Percentiles rank a stretch among this genome's conserved stretches.
Conservation (phyloP, 371 early-diverging fungal species). For the Lichtheimia ornata region DNA sequence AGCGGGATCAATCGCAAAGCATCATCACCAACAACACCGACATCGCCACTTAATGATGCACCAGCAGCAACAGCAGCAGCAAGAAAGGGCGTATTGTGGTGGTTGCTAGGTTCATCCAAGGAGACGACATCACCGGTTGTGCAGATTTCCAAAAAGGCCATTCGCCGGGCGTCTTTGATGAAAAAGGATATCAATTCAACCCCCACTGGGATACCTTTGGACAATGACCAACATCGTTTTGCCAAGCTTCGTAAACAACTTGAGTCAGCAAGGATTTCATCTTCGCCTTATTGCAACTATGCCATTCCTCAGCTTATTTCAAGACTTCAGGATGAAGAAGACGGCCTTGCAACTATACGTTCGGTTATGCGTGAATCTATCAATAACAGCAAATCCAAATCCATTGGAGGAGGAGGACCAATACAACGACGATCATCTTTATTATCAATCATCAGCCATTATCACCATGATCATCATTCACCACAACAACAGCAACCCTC, state of each 20-base stretch:
- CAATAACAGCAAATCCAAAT: background rate
- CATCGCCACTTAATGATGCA: background rate
- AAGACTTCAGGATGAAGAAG: constrained; percentile 57
- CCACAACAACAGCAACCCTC: background rate
- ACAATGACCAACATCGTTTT: constrained; percentile 30
- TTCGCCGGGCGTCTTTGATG: constrained; percentile 4
- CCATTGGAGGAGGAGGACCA: background rate
- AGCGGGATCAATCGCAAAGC: background rate
- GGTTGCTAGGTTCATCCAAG: background rate
- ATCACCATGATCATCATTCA: constrained; percentile 1
- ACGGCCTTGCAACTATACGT: constrained; percentile 22
- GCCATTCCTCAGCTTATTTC: constrained; percentile 58
- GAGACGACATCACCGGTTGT: background rate
- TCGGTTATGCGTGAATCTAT: constrained; percentile 15
- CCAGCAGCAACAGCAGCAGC: constrained; percentile 9
- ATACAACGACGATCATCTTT: constrained; percentile 16
- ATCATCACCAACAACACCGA: background rate
- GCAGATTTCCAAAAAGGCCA: constrained; percentile 4
- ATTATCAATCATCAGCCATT: constrained; percentile 13
- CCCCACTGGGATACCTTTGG: constrained; percentile 5
- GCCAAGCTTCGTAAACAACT: constrained; percentile 47
- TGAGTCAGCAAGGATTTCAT: constrained; percentile 54
- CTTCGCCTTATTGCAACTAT: constrained; percentile 61
- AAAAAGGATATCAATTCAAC: constrained; percentile 13
- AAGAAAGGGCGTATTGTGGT: constrained; percentile 15